These are phyloP conservation scores for Trichoderma polysporum DNA, from an alignment of 2,329 filamentous ascomycete genomes.

Conservation along the genomic window DNA sequence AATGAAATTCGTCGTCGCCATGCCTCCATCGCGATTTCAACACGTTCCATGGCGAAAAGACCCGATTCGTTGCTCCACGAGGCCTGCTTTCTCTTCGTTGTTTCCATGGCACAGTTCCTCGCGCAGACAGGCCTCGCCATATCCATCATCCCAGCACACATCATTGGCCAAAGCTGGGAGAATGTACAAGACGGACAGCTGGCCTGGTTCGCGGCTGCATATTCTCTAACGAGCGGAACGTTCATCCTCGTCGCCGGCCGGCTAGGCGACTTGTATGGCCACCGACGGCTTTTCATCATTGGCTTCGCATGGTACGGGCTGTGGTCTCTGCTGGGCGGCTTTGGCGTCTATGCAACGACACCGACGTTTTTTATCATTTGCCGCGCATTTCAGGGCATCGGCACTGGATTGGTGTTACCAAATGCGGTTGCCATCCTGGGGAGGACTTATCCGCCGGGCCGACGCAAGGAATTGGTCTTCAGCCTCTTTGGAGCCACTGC, in stretches of 20 bases:
- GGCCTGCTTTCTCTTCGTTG: slow-evolving; percentile 11
- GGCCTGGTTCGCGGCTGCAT: slow-evolving; percentile 12
- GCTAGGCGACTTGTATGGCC: slow-evolving; percentile 53
- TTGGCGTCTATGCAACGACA: slow-evolving; percentile 32
- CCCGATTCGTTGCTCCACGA: slow-evolving; percentile 13
- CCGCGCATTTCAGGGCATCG: slow-evolving; percentile 54
- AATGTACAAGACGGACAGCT: slow-evolving; percentile 3
- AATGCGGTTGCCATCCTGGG: slow-evolving; percentile 59
- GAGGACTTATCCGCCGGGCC: slow-evolving; percentile 44
- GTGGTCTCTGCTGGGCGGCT: slow-evolving; percentile 47
- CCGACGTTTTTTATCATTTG: slow-evolving; percentile 45
- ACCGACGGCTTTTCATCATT: slow-evolving; percentile 50
- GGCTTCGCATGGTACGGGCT: slow-evolving; percentile 52
- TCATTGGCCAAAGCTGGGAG: slow-evolving; percentile 11
- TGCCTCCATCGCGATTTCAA: not conserved
- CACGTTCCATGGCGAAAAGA: slow-evolving; percentile 3
- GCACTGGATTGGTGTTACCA: slow-evolving; percentile 55
- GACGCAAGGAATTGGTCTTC: slow-evolving; percentile 37
- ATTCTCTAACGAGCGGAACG: slow-evolving; percentile 37
- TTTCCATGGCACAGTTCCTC: slow-evolving; percentile 5
- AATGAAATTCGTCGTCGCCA: not conserved
- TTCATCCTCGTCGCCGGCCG: slow-evolving; percentile 55
- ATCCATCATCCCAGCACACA: not conserved
- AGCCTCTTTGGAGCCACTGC: slow-evolving; percentile 38
- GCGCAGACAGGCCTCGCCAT: slow-evolving; percentile 4